phyloP scores from a whole-genome alignment of 2,329 filamentous ascomycete genomes.

The Microcyclospora tardicrescens region DNA sequence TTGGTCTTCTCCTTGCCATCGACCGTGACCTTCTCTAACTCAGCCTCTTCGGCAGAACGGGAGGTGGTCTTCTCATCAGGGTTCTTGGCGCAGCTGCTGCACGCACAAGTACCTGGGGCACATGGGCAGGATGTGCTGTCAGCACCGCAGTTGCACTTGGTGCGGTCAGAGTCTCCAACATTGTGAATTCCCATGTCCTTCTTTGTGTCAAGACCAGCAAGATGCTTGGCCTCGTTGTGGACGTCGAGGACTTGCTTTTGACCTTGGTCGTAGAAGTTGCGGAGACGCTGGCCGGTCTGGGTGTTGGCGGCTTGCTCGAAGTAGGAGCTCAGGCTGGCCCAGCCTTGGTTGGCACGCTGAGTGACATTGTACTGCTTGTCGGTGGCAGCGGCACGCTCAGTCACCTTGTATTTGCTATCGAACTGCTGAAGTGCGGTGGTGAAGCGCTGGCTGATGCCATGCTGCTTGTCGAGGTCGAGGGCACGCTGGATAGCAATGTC shows the following conservation, averaged over 20 bases:
- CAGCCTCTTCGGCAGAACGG: conserved; percentile 14
- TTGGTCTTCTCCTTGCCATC: conserved; percentile 33
- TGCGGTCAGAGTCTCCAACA: conserved; percentile 25
- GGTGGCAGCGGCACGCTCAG: conserved; percentile 69
- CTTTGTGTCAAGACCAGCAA: conserved; percentile 73
- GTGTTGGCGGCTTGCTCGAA: conserved; percentile 87
- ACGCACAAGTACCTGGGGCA: conserved; percentile 33
- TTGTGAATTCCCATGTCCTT: conserved; percentile 41
- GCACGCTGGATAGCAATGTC: conserved; percentile 67
- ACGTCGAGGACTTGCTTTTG: conserved; percentile 89
- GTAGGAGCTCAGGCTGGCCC: conserved; percentile 65
- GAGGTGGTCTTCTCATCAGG: conserved; percentile 20
- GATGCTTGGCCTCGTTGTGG: conserved; percentile 74
- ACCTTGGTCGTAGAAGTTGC: conserved; percentile 73
- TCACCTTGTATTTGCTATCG: conserved; percentile 76
- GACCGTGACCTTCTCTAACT: conserved; percentile 38
- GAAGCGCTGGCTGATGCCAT: conserved; percentile 75
- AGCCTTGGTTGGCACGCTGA: conserved; percentile 54
- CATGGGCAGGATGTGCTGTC: conserved; percentile 32
- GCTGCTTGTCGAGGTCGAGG: conserved; percentile 77
- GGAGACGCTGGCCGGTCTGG: conserved; percentile 76
- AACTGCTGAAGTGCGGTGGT: conserved; percentile 61
- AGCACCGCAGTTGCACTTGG: conserved; percentile 34
- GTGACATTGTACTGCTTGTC: conserved; percentile 77
- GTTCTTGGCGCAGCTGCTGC: conserved; percentile 35